Evolutionary conservation across 768 basidiomycete species (phyloP), one percentile per base, ranked within the genome.

Genomic region (Boletus subparvulus): DNA sequence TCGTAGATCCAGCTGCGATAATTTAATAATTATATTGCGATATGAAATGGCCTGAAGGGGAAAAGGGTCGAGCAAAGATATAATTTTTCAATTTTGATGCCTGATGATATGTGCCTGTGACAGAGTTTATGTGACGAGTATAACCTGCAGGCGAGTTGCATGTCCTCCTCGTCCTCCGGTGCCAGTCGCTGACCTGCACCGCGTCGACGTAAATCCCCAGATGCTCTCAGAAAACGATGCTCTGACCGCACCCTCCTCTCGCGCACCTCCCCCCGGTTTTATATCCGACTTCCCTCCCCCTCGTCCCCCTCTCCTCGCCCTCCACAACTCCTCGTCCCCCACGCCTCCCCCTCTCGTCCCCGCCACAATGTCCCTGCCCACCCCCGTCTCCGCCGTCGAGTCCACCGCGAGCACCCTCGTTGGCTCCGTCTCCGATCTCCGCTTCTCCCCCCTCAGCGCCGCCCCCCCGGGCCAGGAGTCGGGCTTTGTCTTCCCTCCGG

Each of bases 231-330:
- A 36, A 36, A 39, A 39, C 17, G 14, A 40, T 40, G 39, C 39
- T 28, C 28, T 28, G 28, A 6, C 28, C 28, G 14, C 17, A 17
- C 24, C 47, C 3, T 30, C 39, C 33, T 26, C 50, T 24, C 63
- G 47, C 30, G n/a, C 58, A 6, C 43, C 46, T 3, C 43, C 53
- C 0, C 54, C 59, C 16, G 32, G 10, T 2, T 52, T 54, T 60
- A 63, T 81, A 47, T 59, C 79, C 19, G 78, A 81, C 66, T 75
- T 80, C 59, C 72, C 64, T 4, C 28, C 35, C 14, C 44, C 45
- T 13, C 37, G 5, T 4, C 26, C 19, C 5, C 48, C 62, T 59
- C 40, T 70, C 72, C 62, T 74, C 52, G 36, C 64, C 53, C 55
- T 62, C 35, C 59, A n/a, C 48, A 66, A 28, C 26, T 28, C 26